A percentile compares a stretch with the other conserved stretches of the same genome.
phyloP scores from a whole-genome alignment of 306 rosid species.

The Malus sieversii region DNA sequence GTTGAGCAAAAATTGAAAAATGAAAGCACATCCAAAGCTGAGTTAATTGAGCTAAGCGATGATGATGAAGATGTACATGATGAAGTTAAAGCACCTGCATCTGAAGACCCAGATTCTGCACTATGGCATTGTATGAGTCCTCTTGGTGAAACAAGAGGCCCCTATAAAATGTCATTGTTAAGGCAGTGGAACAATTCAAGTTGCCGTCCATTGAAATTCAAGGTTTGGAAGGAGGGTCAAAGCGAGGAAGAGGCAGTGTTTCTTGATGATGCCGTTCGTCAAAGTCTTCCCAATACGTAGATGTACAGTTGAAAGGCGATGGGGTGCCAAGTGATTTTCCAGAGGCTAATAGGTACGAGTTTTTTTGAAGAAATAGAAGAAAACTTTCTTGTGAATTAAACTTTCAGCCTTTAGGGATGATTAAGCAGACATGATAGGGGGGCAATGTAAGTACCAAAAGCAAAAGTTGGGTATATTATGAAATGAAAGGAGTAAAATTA shows the following conservation, averaged over 20 bases:
- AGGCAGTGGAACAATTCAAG: slow-evolving; percentile 38
- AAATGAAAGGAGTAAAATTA: too few species aligned
- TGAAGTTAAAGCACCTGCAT: background rate
- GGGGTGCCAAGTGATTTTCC: background rate
- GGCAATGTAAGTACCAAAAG: background rate
- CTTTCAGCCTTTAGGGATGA: background rate
- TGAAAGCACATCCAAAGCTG: slow-evolving; percentile 9
- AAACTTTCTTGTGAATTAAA: background rate
- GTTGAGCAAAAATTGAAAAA: background rate
- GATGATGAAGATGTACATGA: slow-evolving; percentile 3
- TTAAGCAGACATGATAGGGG: background rate
- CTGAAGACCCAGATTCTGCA: slow-evolving; percentile 24
- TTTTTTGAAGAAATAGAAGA: background rate
- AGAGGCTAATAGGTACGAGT: background rate
- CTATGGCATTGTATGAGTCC: slow-evolving; percentile 44
- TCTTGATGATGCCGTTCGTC: slow-evolving; percentile 41
- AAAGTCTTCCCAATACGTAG: slow-evolving; percentile 6
- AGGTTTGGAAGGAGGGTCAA: slow-evolving; percentile 62
- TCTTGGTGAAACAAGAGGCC: slow-evolving; percentile 43
- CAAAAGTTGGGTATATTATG: background rate
- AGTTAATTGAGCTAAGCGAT: slow-evolving; percentile 8
- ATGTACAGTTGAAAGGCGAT: background rate
- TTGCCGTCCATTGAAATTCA: slow-evolving; percentile 23
- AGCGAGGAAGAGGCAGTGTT: slow-evolving; percentile 43
- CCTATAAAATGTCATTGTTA: slow-evolving; percentile 39